Conservation (phyloP, 2,329 filamentous ascomycete species). For the Botrytis elliptica region DNA sequence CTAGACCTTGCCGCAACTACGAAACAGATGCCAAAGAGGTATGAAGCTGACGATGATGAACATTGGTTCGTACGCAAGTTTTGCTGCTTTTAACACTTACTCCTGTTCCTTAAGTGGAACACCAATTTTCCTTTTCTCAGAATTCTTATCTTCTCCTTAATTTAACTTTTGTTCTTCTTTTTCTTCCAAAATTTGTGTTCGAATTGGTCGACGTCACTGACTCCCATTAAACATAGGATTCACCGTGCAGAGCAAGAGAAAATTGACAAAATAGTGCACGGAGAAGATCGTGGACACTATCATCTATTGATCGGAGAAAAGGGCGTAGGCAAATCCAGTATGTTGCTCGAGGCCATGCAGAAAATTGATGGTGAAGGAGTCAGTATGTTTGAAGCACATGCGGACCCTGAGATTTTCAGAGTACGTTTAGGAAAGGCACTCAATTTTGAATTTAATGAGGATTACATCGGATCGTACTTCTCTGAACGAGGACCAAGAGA, state of each 20-base stretch:
- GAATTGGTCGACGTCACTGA: background rate
- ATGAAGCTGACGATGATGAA: constrained; percentile 41
- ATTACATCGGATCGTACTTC: constrained; percentile 96
- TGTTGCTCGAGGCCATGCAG: constrained; percentile 94
- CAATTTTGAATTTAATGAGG: constrained; percentile 96
- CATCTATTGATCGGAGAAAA: constrained; percentile 92
- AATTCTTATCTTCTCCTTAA: background rate
- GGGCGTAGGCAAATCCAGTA: constrained; percentile 93
- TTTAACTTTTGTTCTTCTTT: background rate
- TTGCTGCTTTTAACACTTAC: background rate
- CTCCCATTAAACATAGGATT: constrained; percentile 49
- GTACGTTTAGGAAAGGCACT: constrained; percentile 89
- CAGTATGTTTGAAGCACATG: constrained; percentile 95
- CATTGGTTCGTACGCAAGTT: constrained; percentile 52
- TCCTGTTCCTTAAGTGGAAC: background rate
- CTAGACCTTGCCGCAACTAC: constrained; percentile 72
- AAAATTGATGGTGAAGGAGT: constrained; percentile 86
- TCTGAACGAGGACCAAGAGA: constrained; percentile 91
- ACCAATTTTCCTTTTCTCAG: background rate
- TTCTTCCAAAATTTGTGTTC: background rate
- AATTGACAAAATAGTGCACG: constrained; percentile 80
- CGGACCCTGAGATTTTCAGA: constrained; percentile 91
- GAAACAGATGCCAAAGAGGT: constrained; percentile 50
- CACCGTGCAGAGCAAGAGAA: constrained; percentile 75
- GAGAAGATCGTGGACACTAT: constrained; percentile 75